Evolutionary conservation across 2,329 filamentous ascomycete genomes (phyloP).

Genomic region (Fusarium cyanostomum): DNA sequence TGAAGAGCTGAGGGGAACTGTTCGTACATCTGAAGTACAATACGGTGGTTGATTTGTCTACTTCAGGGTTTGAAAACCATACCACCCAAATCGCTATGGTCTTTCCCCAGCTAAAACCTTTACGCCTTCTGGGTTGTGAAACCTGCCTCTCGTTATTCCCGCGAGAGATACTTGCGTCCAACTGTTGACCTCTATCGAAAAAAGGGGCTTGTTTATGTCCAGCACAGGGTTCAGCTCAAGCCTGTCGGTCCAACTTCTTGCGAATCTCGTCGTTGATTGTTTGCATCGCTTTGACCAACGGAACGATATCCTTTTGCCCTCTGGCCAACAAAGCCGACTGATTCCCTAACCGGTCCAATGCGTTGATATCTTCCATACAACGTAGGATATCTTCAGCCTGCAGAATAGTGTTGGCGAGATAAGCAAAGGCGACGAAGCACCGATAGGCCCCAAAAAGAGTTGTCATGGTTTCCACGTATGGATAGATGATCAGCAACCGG

Average conservation of each 20-base stretch:
- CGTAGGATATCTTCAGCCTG: constrained; percentile 23
- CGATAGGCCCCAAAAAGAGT: constrained; percentile 42
- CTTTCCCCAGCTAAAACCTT: not conserved
- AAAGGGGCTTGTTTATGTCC: too few species aligned
- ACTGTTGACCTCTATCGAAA: not conserved
- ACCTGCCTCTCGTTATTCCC: too few species aligned
- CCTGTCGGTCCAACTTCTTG: constrained; percentile 7
- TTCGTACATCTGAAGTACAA: not conserved
- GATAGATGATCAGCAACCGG: constrained; percentile 31
- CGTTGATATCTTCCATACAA: constrained; percentile 32
- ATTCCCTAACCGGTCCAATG: constrained; percentile 30
- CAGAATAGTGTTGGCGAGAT: constrained; percentile 38
- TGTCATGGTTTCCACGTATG: constrained; percentile 39
- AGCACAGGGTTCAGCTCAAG: not conserved
- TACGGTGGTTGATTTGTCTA: not conserved
- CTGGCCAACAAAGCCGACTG: constrained; percentile 28
- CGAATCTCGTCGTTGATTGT: constrained; percentile 39
- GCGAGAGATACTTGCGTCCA: not conserved
- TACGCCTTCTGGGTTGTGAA: not conserved
- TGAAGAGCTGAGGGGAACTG: not conserved
- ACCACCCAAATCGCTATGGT: not conserved
- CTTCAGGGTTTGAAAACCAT: not conserved
- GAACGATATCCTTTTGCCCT: constrained; percentile 41
- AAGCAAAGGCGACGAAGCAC: constrained; percentile 43
- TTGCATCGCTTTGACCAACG: constrained; percentile 41